Percentiles rank a stretch among this genome's conserved stretches.
These are phyloP conservation scores for Pseudomicrostroma phylloplanum DNA, from an alignment of 1,284 basidiomycete species.

Conservation along the genomic window DNA sequence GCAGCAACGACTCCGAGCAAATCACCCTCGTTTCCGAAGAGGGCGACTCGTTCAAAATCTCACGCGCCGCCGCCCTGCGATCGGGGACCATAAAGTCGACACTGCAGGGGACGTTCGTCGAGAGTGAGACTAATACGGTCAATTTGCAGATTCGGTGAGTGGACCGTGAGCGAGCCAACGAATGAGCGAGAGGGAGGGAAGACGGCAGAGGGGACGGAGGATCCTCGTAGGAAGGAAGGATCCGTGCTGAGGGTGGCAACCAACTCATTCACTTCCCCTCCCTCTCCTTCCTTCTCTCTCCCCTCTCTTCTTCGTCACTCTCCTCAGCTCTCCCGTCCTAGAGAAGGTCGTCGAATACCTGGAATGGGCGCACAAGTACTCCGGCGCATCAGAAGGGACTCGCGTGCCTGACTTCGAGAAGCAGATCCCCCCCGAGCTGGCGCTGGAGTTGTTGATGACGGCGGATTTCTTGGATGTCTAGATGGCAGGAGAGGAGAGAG, in stretches of 20 bases:
- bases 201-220: no score
- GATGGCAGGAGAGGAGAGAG: not conserved
- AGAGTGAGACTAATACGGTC: conserved; percentile 51
- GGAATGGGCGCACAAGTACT: conserved; percentile 67
- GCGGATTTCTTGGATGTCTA: conserved; percentile 40
- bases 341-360: conserved; percentile 78
- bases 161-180: no score
- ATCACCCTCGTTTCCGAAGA: conserved; percentile 4
- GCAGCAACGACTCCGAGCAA: not conserved
- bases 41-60: not conserved
- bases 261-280: no score
- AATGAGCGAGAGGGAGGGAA: not conserved
- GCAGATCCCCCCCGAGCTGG: conserved; percentile 70
- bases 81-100: not conserved
- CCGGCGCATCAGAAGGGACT: conserved; percentile 59
- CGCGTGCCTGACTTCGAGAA: conserved; percentile 73
- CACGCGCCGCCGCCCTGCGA: not conserved
- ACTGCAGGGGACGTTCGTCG: conserved; percentile 49
- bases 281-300: no score
- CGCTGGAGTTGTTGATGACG: conserved; percentile 63
- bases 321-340: conserved; percentile 54
- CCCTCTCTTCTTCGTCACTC: no score
- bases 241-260: no score
- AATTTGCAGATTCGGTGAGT: conserved; percentile 52
- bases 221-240: no score